Evolutionary conservation across 2,329 filamentous ascomycete species (phyloP).

Genomic region (Ophiostoma ulmi): DNA sequence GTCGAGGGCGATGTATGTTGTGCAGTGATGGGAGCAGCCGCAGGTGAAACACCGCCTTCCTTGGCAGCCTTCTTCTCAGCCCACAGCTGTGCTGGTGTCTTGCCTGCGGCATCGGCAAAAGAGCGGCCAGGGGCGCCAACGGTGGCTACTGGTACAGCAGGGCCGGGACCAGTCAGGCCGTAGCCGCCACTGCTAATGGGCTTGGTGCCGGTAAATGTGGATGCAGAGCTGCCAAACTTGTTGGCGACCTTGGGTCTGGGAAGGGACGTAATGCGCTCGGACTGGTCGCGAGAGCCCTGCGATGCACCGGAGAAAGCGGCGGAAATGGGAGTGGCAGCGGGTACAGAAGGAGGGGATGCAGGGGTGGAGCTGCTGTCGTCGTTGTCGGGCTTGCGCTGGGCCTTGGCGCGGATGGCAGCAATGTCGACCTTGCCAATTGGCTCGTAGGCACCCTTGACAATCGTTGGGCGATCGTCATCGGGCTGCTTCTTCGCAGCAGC

Average conservation of each 20-base stretch:
- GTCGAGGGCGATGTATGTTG: constrained; percentile 32
- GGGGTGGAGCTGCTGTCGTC: constrained; percentile 12
- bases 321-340: background rate
- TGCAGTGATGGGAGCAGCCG: constrained; percentile 28
- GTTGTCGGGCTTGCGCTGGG: constrained; percentile 22
- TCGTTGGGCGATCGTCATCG: constrained; percentile 69
- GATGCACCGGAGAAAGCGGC: constrained; percentile 50
- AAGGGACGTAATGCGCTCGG: constrained; percentile 76
- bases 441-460: constrained; percentile 89
- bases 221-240: constrained; percentile 65
- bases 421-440: constrained; percentile 97
- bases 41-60: constrained; percentile 38
- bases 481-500: constrained; percentile 61
- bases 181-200: constrained; percentile 69
- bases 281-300: constrained; percentile 67
- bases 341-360: constrained; percentile 33
- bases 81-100: constrained; percentile 95
- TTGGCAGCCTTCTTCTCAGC: constrained; percentile 85
- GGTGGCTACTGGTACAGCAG: constrained; percentile 51
- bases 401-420: constrained; percentile 68
- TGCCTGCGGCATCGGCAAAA: constrained; percentile 90
- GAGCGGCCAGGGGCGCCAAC: constrained; percentile 81
- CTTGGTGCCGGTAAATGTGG: constrained; percentile 75
- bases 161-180: constrained; percentile 58
- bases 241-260: constrained; percentile 95